phyloP scores from a whole-genome alignment of 805 yeast genomes.

The Candida pini region DNA sequence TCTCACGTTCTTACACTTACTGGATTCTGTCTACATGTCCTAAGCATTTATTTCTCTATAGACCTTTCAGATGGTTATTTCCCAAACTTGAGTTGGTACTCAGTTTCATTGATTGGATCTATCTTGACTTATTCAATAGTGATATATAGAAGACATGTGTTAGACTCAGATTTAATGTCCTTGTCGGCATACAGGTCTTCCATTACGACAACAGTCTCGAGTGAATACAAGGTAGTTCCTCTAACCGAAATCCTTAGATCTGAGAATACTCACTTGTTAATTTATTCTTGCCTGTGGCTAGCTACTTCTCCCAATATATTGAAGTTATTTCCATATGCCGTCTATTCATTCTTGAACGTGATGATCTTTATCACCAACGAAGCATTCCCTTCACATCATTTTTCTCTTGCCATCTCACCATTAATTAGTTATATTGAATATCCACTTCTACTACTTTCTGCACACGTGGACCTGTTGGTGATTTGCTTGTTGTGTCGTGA shows the following conservation, averaged over 20 bases:
- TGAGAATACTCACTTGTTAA: slow-evolving; percentile 36
- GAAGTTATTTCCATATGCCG: slow-evolving; percentile 36
- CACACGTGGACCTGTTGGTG: slow-evolving; percentile 33
- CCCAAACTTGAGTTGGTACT: slow-evolving; percentile 15
- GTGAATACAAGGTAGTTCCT: slow-evolving; percentile 15
- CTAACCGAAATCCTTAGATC: slow-evolving; percentile 33
- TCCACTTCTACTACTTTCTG: slow-evolving; percentile 33
- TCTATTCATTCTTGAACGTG: slow-evolving; percentile 36
- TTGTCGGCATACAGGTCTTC: neutral
- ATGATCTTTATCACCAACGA: slow-evolving; percentile 29
- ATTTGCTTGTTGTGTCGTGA: slow-evolving; percentile 27
- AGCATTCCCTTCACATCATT: slow-evolving; percentile 25
- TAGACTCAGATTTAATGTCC: slow-evolving; percentile 11
- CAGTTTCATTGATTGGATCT: slow-evolving; percentile 16
- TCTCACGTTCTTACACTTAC: slow-evolving; percentile 18
- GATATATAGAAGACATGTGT: slow-evolving; percentile 22
- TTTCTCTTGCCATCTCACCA: slow-evolving; percentile 32
- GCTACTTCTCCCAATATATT: slow-evolving; percentile 27
- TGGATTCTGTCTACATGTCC: slow-evolving; percentile 7
- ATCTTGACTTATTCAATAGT: slow-evolving; percentile 26
- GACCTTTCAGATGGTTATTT: slow-evolving; percentile 5
- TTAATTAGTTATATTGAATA: slow-evolving; percentile 32
- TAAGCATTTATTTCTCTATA: too few relatives aligned
- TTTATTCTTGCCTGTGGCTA: slow-evolving; percentile 34
- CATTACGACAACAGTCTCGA: neutral